phyloP scores from a whole-genome alignment of 805 yeast species.

The Candida chilensis region DNA sequence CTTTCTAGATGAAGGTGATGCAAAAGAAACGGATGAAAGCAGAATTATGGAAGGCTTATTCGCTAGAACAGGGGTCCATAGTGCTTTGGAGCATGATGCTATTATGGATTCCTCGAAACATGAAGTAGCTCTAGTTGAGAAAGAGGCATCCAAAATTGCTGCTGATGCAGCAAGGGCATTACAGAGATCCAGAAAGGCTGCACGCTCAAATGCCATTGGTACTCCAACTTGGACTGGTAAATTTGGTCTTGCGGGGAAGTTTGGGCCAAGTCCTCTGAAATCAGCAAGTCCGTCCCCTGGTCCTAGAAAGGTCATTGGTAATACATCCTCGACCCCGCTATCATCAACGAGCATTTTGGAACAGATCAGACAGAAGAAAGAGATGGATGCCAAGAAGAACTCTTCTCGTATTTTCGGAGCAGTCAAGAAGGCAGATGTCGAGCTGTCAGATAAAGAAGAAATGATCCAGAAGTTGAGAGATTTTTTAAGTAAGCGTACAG shows the following conservation, averaged over 20 bases:
- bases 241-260: constrained; percentile 76
- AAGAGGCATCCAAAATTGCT: constrained; percentile 56
- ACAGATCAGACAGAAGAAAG: constrained; percentile 34
- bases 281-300: too few relatives aligned
- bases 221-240: constrained; percentile 96
- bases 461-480: constrained; percentile 25
- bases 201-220: constrained; percentile 46
- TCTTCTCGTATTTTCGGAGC: too few relatives aligned
- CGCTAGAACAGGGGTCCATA: constrained; percentile 62
- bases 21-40: constrained; percentile 38
- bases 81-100: constrained; percentile 72
- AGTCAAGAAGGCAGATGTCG: too few relatives aligned
- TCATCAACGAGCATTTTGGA: constrained; percentile 43
- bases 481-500: constrained; percentile 24
- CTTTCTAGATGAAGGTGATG: constrained; percentile 7
- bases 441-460: constrained; percentile 8
- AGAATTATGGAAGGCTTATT: constrained; percentile 71
- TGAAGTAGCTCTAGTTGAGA: constrained; percentile 45
- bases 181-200: constrained; percentile 46
- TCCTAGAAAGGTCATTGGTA: too few relatives aligned
- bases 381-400: constrained; percentile 13
- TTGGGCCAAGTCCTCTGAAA: constrained; percentile 12
- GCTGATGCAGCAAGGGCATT: constrained; percentile 45
- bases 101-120: constrained; percentile 49
- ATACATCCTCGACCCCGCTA: constrained; percentile 7